A percentile compares a stretch with the other conserved stretches of the same genome.
Evolutionary conservation across 2,329 filamentous ascomycete species (phyloP).

Genomic region (Fusarium sterilihyphosum): DNA sequence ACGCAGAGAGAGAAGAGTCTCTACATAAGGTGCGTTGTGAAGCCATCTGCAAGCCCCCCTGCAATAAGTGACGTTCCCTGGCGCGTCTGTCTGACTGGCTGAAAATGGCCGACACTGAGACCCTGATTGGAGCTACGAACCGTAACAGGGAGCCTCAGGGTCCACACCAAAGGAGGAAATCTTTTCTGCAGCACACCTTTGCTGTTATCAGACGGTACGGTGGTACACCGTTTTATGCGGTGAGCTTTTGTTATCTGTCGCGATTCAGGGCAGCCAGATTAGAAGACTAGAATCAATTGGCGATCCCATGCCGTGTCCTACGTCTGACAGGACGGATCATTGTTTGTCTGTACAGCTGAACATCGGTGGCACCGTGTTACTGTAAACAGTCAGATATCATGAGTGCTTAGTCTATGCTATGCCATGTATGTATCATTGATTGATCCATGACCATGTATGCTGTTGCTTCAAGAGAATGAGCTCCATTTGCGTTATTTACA

Average conservation of each 20-base stretch:
- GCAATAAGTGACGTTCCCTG: background rate
- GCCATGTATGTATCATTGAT: background rate
- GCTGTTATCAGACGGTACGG: constrained; percentile 23
- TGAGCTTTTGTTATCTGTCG: constrained; percentile 12
- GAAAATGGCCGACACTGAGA: constrained; percentile 21
- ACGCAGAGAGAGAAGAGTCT: background rate
- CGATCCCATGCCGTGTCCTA: background rate
- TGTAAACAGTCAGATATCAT: background rate
- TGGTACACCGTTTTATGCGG: constrained; percentile 22
- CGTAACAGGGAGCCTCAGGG: constrained; percentile 40
- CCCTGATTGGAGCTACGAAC: constrained; percentile 33
- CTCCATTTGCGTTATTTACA: constrained; percentile 34
- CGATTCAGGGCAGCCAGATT: constrained; percentile 24
- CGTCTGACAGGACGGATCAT: background rate
- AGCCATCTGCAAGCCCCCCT: constrained; percentile 18
- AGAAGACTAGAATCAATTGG: constrained; percentile 14
- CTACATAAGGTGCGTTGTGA: background rate
- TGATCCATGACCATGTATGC: background rate
- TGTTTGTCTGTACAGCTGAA: background rate
- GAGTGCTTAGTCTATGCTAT: background rate
- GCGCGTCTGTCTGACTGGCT: constrained; percentile 9
- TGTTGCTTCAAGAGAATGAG: background rate
- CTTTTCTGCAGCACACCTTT: constrained; percentile 27
- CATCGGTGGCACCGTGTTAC: background rate
- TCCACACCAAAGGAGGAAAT: constrained; percentile 31